Base-by-base conservation (phyloP, 2,329 filamentous ascomycete genomes). In the Paramyrothecium roridum region DNA sequence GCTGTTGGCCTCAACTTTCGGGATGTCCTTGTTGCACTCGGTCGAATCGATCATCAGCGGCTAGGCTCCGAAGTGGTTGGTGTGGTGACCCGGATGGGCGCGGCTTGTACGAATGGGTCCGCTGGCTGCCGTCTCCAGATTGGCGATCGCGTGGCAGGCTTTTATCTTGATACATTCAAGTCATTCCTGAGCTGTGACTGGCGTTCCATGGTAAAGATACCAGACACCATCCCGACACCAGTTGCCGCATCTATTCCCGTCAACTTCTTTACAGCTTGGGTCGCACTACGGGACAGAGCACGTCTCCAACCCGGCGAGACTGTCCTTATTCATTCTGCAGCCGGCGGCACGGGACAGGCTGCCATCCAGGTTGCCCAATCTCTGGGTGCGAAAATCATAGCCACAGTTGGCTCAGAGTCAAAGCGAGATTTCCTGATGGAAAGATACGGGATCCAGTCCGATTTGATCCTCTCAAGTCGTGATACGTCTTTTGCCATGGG, bases 311-410 rank as follows among this genome's bases (percentile, higher is more conserved):
- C 65, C 1, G 73, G 70, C 2, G 68, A 69, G 37, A 61, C 54
- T 1, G 61, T 75, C 1, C 57, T 76, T 2, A 69, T 74, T 3
- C 73, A 75, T 51, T 57, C 65, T 1, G 73, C 64, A 2, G 61
- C 62, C 1, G 69, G 71, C 2, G 66, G 65, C 2, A 59, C 69
- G 0, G 72, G 72, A 0, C 64, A 67, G 16, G 63, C 66, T 1
- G 70, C 70, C 2, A 57, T 74, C 1, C 57, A 62, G 43, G 52
- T 74, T 1, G 60, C 61, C 2, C 51, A 66, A 23, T 56, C 56
- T 48, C 51, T 59, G 16, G 67, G 66, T 1, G 67, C 66, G 1
- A 56, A 67, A 7, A 47, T 67, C 13, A 58, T 61, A 2, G 58
- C 53, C 0, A 65, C 63, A 0, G 59, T 57, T 3, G 58, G 60